A percentile compares a stretch with the other conserved stretches of the same genome.
phyloP scores from a whole-genome alignment of 805 yeast genomes.

The Wickerhamiella hasegawae region DNA sequence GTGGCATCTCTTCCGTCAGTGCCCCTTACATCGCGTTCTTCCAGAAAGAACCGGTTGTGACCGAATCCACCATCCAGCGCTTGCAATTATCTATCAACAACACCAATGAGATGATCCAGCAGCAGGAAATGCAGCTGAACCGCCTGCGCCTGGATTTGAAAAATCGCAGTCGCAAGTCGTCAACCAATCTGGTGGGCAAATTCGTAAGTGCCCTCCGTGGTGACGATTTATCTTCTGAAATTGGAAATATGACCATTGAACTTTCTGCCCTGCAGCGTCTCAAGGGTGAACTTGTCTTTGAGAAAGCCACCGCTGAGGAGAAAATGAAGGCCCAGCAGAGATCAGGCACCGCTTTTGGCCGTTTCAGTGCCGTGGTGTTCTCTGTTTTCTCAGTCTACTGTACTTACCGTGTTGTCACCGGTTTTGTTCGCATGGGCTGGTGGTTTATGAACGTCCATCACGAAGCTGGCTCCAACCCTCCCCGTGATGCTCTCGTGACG shows the following conservation, averaged over 20 bases:
- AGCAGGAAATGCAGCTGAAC: slow-evolving; percentile 15
- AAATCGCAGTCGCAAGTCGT: slow-evolving; percentile 9
- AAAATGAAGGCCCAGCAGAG: slow-evolving; percentile 15
- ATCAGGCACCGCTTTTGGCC: slow-evolving; percentile 20
- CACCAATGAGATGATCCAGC: slow-evolving; percentile 18
- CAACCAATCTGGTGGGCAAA: slow-evolving; percentile 18
- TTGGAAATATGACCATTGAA: slow-evolving; percentile 11
- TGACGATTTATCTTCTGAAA: slow-evolving; percentile 7
- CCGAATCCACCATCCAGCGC: slow-evolving; percentile 19
- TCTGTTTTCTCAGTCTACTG: slow-evolving; percentile 25
- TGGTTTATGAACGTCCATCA: slow-evolving; percentile 9
- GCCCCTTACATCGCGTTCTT: slow-evolving; percentile 26
- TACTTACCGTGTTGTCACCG: slow-evolving; percentile 24
- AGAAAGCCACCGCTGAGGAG: slow-evolving; percentile 15
- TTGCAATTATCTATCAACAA: slow-evolving; percentile 17
- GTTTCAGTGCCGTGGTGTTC: slow-evolving; percentile 15
- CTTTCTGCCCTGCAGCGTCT: slow-evolving; percentile 22
- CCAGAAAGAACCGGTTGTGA: slow-evolving; percentile 13
- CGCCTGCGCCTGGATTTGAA: slow-evolving; percentile 15
- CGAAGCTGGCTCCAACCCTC: slow-evolving; percentile 8
- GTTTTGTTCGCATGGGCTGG: slow-evolving; percentile 16
- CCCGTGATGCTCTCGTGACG: slow-evolving; percentile 14
- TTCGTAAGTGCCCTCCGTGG: slow-evolving; percentile 7
- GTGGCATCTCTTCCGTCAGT: slow-evolving; percentile 27
- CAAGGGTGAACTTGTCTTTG: slow-evolving; percentile 19